Conservation (phyloP, 768 basidiomycete genomes). For the Collybia sordida region DNA sequence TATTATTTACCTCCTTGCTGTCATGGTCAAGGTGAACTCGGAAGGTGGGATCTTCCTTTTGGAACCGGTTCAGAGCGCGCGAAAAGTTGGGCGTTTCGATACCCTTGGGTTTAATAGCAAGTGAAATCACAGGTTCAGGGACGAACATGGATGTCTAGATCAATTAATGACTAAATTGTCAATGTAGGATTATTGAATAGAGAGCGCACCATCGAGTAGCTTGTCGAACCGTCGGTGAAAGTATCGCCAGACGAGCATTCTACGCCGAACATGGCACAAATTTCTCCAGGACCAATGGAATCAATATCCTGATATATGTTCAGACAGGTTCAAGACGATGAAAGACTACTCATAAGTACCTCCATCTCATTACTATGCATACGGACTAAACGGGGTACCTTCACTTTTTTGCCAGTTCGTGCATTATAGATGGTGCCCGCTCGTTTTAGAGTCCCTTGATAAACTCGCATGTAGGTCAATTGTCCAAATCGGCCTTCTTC, state of each 20-base stretch:
- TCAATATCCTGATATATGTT: conserved; percentile 73
- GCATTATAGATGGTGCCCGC: conserved; percentile 87
- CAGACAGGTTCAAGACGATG: neutral
- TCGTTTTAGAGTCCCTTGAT: conserved; percentile 92
- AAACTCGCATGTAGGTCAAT: conserved; percentile 96
- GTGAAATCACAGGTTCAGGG: conserved; percentile 96
- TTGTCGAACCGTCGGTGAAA: conserved; percentile 89
- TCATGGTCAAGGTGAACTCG: conserved; percentile 93
- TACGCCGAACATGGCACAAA: conserved; percentile 98
- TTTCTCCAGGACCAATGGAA: conserved; percentile 94
- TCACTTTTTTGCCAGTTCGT: conserved; percentile 94
- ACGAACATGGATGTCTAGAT: conserved; percentile 97
- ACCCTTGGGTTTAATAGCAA: conserved; percentile 89
- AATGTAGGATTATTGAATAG: neutral
- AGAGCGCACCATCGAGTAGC: conserved; percentile 82
- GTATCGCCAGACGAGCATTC: conserved; percentile 98
- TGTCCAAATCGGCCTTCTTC: conserved; percentile 98
- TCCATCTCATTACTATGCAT: conserved; percentile 99
- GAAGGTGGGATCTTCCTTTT: conserved; percentile 99
- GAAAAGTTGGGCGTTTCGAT: conserved; percentile 96
- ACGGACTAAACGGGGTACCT: conserved; percentile 91
- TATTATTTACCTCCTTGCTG: conserved; percentile 75
- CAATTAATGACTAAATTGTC: conserved; percentile 4
- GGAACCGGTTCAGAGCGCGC: conserved; percentile 94
- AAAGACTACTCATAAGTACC: conserved; percentile 36